Base-by-base conservation (phyloP, 768 basidiomycete species). In the Austroboletus festivus region DNA sequence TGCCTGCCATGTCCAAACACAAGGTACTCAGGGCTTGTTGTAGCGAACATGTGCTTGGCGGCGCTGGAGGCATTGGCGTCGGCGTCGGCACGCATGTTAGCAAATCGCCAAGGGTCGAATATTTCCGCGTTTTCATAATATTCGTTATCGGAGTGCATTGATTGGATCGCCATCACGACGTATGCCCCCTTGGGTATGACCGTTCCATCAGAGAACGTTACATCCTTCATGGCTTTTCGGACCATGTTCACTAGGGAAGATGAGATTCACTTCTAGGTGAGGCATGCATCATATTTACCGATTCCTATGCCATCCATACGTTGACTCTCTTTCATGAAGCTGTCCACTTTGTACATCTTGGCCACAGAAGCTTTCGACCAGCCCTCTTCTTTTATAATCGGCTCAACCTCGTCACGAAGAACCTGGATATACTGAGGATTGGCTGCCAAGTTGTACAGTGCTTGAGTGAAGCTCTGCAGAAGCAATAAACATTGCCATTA, bases 51-150 rank as follows among this genome's bases (percentile, higher is more conserved):
- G 42, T 70, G 55, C 48, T 68, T 71, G 4, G 50, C 42, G 6
- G 46, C 50, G 48, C 67, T 71, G 4, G 50, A 42, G 6, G 46
- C 50, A 7, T 70, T 70, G 5, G 51, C 68, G 3, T 67, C 59
- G 20, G 71, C 33, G n/a, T 33, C 31, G 4, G 13, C 58, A 44
- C 66, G 58, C 51, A 69, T 65, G 9, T 67, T 57, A 1, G 67
- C 62, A 52, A 79, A 81, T 7, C 81, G 76, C 34, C 50, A 57
- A 0, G 57, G 55, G 22, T 51, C 35, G 42, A 58, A 58, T 9
- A n/a, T 15, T 0, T 60, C 23, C 1, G 76, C 55, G 24, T 71
- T 59, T 1, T 67, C 52, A 42, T 77, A 75, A 12, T 48, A 9
- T 18, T 47, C 35, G 1, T 44, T 22, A 33, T 64, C 60, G 19